Conservation (phyloP, 768 basidiomycete species). For the Lepiota subincarnata region DNA sequence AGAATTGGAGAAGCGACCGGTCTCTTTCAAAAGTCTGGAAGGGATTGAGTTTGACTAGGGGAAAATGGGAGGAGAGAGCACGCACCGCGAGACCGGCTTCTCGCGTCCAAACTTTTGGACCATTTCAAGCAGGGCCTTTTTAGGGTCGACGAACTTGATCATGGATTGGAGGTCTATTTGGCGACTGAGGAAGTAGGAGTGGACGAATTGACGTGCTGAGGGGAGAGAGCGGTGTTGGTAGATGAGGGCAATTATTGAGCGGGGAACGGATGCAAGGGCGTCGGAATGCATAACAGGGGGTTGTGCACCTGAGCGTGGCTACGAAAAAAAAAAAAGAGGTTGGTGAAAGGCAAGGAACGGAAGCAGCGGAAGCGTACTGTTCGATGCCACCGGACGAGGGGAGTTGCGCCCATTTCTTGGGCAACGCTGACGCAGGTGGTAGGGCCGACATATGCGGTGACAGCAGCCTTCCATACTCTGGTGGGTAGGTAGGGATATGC, state of each 20-base stretch:
- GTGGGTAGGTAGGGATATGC: constrained; percentile 90
- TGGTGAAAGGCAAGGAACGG: not conserved
- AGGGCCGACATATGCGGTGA: constrained; percentile 90
- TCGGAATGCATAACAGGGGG: constrained; percentile 71
- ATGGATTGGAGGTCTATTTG: constrained; percentile 63
- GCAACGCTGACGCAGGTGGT: constrained; percentile 81
- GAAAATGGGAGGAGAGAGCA: constrained; percentile 1
- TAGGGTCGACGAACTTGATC: constrained; percentile 35
- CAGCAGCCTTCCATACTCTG: constrained; percentile 84
- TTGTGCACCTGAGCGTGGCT: constrained; percentile 46
- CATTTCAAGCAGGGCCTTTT: constrained; percentile 68
- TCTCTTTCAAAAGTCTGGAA: constrained; percentile 83
- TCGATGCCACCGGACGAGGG: constrained; percentile 79
- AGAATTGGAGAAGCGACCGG: constrained; percentile 85
- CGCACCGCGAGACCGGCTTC: constrained; percentile 64
- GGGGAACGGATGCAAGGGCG: constrained; percentile 83
- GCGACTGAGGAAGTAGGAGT: constrained; percentile 84
- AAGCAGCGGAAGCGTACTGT: constrained; percentile 41
- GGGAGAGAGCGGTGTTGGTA: constrained; percentile 84
- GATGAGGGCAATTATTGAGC: constrained; percentile 82
- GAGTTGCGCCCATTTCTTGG: constrained; percentile 75
- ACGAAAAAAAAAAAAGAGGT: constrained; percentile 8
- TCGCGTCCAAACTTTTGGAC: constrained; percentile 69
- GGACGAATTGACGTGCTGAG: constrained; percentile 84
- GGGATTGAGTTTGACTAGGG: not conserved